Evolutionary conservation across 2,329 filamentous ascomycete genomes (phyloP).

Genomic region (Tolypocladium ovalisporum): DNA sequence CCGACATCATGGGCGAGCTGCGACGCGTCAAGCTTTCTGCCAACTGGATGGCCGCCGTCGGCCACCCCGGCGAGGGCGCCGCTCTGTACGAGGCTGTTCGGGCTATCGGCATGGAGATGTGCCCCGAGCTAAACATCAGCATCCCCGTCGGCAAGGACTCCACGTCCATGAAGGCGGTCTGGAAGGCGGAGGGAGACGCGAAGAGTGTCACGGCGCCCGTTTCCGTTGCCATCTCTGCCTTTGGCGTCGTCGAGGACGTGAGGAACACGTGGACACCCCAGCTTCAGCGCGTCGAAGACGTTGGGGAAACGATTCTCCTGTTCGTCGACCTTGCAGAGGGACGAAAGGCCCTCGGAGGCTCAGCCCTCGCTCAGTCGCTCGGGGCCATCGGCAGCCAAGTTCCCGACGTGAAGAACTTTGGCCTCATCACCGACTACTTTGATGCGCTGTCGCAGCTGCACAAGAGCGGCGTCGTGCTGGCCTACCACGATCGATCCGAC

Average conservation of each 20-base stretch:
- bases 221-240: conserved; percentile 84
- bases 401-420: conserved; percentile 75
- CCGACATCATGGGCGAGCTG: conserved; percentile 57
- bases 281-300: conserved; percentile 70
- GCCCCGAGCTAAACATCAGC: conserved; percentile 77
- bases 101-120: conserved; percentile 86
- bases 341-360: conserved; percentile 75
- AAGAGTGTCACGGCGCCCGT: conserved; percentile 90
- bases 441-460: conserved; percentile 65
- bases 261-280: conserved; percentile 90
- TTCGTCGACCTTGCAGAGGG: conserved; percentile 84
- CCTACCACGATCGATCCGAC: conserved; percentile 91
- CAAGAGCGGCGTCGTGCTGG: conserved; percentile 57
- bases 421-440: conserved; percentile 80
- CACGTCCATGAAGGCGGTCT: conserved; percentile 97
- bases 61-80: conserved; percentile 83
- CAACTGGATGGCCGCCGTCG: conserved; percentile 99
- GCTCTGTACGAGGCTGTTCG: conserved; percentile 89
- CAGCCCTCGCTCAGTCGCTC: conserved; percentile 81
- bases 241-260: conserved; percentile 72
- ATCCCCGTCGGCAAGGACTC: conserved; percentile 98
- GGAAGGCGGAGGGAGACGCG: conserved; percentile 60
- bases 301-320: conserved; percentile 79
- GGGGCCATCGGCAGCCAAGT: conserved; percentile 74
- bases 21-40: conserved; percentile 78